These are phyloP conservation scores for Aspergillus neoniger DNA, from an alignment of 2,329 filamentous ascomycete species.

Conservation along the genomic window DNA sequence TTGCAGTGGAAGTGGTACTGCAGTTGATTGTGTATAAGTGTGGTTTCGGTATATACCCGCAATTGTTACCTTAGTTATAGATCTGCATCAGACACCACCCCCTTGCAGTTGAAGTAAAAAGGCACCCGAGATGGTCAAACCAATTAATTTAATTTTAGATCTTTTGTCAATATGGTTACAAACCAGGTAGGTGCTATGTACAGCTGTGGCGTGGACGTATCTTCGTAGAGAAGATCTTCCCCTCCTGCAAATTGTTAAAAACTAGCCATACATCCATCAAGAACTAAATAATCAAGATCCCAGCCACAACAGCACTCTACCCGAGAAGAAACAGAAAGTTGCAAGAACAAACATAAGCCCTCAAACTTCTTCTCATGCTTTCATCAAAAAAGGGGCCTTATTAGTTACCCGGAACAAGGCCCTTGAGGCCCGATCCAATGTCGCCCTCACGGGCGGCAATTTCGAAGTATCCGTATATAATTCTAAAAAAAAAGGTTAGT, in stretches of 20 bases:
- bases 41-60: constrained; percentile 1
- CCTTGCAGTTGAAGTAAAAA: background rate
- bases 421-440: constrained; percentile 71
- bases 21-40: background rate
- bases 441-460: constrained; percentile 99
- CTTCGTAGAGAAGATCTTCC: constrained; percentile 5
- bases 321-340: constrained; percentile 30
- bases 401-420: constrained; percentile 59
- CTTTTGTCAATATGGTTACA: constrained; percentile 42
- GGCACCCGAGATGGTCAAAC: constrained; percentile 12
- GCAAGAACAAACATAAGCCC: constrained; percentile 28
- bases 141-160: constrained; percentile 29
- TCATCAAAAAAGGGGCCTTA: constrained; percentile 32
- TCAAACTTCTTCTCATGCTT: constrained; percentile 33
- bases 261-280: constrained; percentile 22
- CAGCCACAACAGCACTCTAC: constrained; percentile 31
- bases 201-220: constrained; percentile 25
- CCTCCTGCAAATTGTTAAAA: constrained; percentile 13
- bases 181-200: constrained; percentile 31
- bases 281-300: constrained; percentile 18
- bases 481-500: constrained; percentile 58
- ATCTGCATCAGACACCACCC: background rate
- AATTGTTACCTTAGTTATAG: background rate
- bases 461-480: constrained; percentile 99
- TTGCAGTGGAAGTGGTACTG: background rate